phyloP scores from a whole-genome alignment of 352 stramenopile genomes.

The Phytophthora fragariaefolia region DNA sequence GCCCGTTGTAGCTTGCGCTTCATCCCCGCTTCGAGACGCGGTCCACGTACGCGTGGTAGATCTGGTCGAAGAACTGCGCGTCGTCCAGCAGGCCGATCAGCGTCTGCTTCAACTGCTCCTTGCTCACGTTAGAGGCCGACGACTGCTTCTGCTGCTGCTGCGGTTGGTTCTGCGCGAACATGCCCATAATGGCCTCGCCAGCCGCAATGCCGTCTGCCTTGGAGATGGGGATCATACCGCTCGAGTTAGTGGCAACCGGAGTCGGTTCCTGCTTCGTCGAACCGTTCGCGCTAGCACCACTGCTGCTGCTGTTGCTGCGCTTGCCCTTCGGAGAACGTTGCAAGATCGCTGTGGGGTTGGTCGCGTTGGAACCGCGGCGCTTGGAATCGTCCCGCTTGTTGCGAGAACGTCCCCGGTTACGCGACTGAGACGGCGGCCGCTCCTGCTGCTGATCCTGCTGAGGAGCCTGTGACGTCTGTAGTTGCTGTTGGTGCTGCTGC shows the following conservation, averaged over 20 bases:
- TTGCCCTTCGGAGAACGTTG: constrained; percentile 59
- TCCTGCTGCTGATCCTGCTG: constrained; percentile 38
- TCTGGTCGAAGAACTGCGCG: constrained; percentile 87
- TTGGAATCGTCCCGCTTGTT: constrained; percentile 66
- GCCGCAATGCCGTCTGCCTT: constrained; percentile 83
- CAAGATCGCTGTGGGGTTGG: constrained; percentile 64
- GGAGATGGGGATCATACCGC: constrained; percentile 71
- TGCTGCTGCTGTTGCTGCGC: constrained; percentile 38
- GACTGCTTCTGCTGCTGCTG: constrained; percentile 44
- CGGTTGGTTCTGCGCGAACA: constrained; percentile 67
- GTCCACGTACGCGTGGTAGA: constrained; percentile 86
- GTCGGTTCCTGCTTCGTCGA: constrained; percentile 33
- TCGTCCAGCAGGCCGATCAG: constrained; percentile 83
- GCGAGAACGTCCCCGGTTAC: constrained; percentile 55
- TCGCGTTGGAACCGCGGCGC: constrained; percentile 28
- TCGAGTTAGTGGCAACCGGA: constrained; percentile 22
- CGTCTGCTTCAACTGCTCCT: constrained; percentile 89
- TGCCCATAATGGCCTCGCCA: constrained; percentile 83
- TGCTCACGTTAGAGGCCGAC: constrained; percentile 55
- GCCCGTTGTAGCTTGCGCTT: constrained; percentile 20
- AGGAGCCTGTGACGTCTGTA: constrained; percentile 40
- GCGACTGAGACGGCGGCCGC: constrained; percentile 33
- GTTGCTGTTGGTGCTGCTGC: constrained; percentile 37
- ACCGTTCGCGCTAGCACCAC: constrained; percentile 35
- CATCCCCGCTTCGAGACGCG: constrained; percentile 62